Evolutionary conservation across 2,329 filamentous ascomycete species (phyloP), one percentile per base, ranked within the genome.

Genomic region (Juglanconis oblonga): DNA sequence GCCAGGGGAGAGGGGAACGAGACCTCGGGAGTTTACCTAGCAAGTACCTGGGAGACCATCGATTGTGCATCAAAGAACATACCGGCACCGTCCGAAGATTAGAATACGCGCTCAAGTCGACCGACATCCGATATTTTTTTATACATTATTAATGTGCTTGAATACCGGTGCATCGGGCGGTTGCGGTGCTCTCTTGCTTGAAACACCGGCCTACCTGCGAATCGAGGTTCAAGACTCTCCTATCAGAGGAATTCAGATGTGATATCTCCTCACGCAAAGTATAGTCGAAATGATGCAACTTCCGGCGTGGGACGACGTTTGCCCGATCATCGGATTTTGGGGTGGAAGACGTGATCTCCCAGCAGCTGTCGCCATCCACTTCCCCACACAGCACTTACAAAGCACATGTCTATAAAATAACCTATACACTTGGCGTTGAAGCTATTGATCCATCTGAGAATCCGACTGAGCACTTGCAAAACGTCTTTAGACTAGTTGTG

Each of bases 331-430:
- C 61, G 61, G 61, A 62, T 62, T 60, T 59, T 60, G 51, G 35
- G 49, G 54, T 56, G 65, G 62, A 67, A 67, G 65, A 65, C 65
- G 66, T 67, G 64, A 67, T 67, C 64, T 33, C 55, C 57, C 52
- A 59, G 66, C 64, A 67, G 62, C 62, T 67, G 63, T 62, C 66
- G 66, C 64, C 59, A 67, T 67, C 58, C 33, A 35, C 58, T 63
- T 63, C 58, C 58, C 61, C 58, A 61, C 61, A 57, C 31, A 44
- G 32, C 33, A 38, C 45, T 24, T 32, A 49, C 35, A 47, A 32
- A 52, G 55, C 52, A 45, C 49, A 45, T 52, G 31, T 52, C 17
- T 52, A 61, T 64, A 62, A 60, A 61, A 64, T 50, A 57, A 58
- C 50, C 32, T 44, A 24, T 50, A 53, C 35, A 51, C 48, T 54